phyloP scores from a whole-genome alignment of 345 rosid species.

The Populus nigra region DNA sequence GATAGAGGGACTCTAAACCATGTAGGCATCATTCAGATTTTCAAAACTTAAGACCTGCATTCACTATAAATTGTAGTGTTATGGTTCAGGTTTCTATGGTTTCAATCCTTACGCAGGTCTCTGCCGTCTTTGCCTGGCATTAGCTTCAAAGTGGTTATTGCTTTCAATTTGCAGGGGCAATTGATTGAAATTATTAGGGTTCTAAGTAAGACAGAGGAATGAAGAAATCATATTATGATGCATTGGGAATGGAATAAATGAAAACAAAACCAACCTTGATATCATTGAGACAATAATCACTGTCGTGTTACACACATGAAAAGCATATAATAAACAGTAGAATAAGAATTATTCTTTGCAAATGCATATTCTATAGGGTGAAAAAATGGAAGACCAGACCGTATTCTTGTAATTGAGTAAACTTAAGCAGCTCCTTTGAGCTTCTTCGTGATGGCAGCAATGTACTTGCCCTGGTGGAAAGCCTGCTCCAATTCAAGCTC shows the following conservation, averaged over 20 bases:
- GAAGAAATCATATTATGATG: not conserved
- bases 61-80: too few relatives aligned
- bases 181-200: not conserved
- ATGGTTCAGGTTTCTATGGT: not conserved
- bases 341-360: slow-evolving; percentile 27
- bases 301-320: slow-evolving; percentile 21
- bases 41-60: too few relatives aligned
- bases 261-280: slow-evolving; percentile 16
- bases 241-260: not conserved
- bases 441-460: slow-evolving; percentile 80
- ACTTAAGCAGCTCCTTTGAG: slow-evolving; percentile 61
- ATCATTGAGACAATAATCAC: slow-evolving; percentile 16
- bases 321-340: slow-evolving; percentile 14
- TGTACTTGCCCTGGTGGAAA: slow-evolving; percentile 92
- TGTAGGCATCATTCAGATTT: too few relatives aligned
- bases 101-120: not conserved
- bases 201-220: too few relatives aligned
- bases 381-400: slow-evolving; percentile 15
- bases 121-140: not conserved
- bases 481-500: slow-evolving; percentile 82
- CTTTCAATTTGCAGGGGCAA: too few relatives aligned
- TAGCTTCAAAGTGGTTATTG: not conserved
- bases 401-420: slow-evolving; percentile 4
- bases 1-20: too few relatives aligned
- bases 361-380: slow-evolving; percentile 16